These are phyloP conservation scores for Miamiensis avidus DNA, from an alignment of 169 alveolate genomes.

Conservation along the genomic window DNA sequence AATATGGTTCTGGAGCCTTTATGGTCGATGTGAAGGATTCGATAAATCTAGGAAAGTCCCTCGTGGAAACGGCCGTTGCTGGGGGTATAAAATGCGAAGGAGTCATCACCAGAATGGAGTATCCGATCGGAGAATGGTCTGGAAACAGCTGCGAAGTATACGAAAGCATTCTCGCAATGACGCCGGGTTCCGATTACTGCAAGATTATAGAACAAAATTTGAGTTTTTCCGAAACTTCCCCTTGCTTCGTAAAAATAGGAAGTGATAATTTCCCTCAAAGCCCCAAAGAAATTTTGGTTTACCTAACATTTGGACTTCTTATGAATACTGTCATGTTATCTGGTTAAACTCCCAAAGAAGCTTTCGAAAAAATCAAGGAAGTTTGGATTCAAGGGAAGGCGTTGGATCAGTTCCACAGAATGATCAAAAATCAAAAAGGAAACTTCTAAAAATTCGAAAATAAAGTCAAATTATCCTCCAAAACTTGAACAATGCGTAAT, in stretches of 20 bases:
- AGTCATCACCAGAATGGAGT: conserved; percentile 49
- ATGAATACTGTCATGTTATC: conserved; percentile 26
- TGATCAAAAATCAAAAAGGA: conserved; percentile 46
- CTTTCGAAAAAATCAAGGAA: conserved; percentile 27
- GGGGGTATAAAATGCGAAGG: conserved; percentile 42
- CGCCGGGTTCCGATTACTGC: conserved; percentile 4
- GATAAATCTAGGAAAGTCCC: conserved; percentile 37
- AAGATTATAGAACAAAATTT: not conserved
- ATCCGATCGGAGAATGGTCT: conserved; percentile 51
- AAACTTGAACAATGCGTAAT: conserved; percentile 38
- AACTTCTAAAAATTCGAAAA: conserved; percentile 12
- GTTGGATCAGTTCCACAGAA: conserved; percentile 38
- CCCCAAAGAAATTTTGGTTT: conserved; percentile 32
- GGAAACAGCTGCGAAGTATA: conserved; percentile 51
- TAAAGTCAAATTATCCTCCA: conserved; percentile 9
- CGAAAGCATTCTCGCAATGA: conserved; percentile 45
- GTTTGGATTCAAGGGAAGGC: conserved; percentile 46
- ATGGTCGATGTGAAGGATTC: conserved; percentile 45
- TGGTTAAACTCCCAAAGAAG: conserved; percentile 18
- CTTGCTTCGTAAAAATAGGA: conserved; percentile 25
- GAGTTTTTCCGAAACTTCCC: conserved; percentile 19
- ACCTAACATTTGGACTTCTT: conserved; percentile 17
- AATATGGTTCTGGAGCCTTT: conserved; percentile 53
- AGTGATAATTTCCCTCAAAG: conserved; percentile 28
- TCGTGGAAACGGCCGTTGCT: conserved; percentile 40